A percentile compares a stretch with the other conserved stretches of the same genome.
phyloP scores from a whole-genome alignment of 1,284 basidiomycete species.

The Pyrrhoderma lamaoense region DNA sequence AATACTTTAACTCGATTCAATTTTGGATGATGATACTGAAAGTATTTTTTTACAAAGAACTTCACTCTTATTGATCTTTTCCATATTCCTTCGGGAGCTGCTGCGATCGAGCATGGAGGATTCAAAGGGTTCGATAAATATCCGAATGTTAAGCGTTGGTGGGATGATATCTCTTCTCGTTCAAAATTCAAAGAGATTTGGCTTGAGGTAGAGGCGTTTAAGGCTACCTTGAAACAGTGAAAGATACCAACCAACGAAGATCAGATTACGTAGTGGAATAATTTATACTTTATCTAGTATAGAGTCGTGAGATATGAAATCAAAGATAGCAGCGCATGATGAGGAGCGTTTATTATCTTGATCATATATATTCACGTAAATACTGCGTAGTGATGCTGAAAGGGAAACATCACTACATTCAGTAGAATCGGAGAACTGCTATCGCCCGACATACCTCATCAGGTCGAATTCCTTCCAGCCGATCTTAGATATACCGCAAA shows the following conservation, averaged over 20 bases:
- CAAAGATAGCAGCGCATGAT: too few species aligned
- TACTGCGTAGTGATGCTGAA: too few species aligned
- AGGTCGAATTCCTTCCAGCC: too few species aligned
- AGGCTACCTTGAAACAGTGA: not conserved
- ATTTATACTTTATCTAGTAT: too few species aligned
- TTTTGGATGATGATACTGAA: not conserved
- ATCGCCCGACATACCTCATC: too few species aligned
- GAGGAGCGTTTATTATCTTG: too few species aligned
- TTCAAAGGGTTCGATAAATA: constrained; percentile 20
- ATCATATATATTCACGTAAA: too few species aligned
- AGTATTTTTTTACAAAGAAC: not conserved
- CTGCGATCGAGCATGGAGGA: constrained; percentile 11
- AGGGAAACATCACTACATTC: too few species aligned
- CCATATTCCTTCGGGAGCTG: constrained; percentile 9
- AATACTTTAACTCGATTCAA: not conserved
- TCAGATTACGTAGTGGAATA: too few species aligned
- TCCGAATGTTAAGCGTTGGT: constrained; percentile 13
- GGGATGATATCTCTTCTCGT: constrained; percentile 6
- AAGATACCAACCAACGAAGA: not conserved
- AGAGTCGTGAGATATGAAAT: not conserved
- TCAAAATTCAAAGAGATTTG: constrained; percentile 2
- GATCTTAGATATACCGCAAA: too few species aligned
- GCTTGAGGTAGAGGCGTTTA: not conserved
- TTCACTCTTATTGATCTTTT: constrained; percentile 39
- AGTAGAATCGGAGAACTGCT: too few species aligned